Evolutionary conservation across 495 filamentous ascomycete species (phyloP).

Genomic region (Podospora sp.): DNA sequence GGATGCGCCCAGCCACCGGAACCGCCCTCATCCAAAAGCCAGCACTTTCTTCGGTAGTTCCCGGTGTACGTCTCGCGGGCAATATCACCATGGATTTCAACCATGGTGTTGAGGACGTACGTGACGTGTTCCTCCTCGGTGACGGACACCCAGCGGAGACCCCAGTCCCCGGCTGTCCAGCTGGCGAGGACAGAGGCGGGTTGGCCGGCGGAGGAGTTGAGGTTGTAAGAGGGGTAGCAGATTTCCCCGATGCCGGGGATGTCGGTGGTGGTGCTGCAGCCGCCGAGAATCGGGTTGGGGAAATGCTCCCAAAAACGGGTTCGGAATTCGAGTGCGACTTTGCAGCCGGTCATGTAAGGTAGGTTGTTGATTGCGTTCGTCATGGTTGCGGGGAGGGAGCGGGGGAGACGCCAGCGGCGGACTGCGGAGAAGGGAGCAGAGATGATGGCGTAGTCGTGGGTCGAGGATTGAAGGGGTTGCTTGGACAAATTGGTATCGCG

Average conservation of each 20-base stretch:
- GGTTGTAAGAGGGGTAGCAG: conserved; percentile 66
- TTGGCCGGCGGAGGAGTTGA: conserved; percentile 55
- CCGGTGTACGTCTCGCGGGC: conserved; percentile 61
- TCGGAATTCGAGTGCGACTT: conserved; percentile 64
- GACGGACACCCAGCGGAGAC: conserved; percentile 18
- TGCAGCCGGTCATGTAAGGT: conserved; percentile 62
- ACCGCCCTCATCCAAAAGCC: conserved; percentile 57
- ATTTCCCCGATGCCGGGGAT: conserved; percentile 60
- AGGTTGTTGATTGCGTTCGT: conserved; percentile 62
- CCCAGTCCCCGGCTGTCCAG: conserved; percentile 52
- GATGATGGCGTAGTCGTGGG: conserved; percentile 68
- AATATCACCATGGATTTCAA: conserved; percentile 60
- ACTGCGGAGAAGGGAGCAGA: conserved; percentile 63
- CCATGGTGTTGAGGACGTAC: conserved; percentile 47
- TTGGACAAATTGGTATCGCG: conserved; percentile 37
- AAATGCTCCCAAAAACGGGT: conserved; percentile 72
- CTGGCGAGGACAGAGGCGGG: conserved; percentile 64
- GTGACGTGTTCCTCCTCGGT: conserved; percentile 18
- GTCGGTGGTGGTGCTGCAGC: conserved; percentile 58
- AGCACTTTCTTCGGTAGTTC: conserved; percentile 60
- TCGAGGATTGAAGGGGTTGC: conserved; percentile 46
- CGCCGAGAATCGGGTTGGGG: conserved; percentile 62
- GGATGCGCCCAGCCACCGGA: conserved; percentile 60
- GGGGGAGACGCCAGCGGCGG: conserved; percentile 55
- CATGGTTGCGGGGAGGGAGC: conserved; percentile 42